Evolutionary conservation across 2,329 filamentous ascomycete genomes (phyloP), one percentile per base, ranked within the genome.

Genomic region (Aureobasidium sp.): DNA sequence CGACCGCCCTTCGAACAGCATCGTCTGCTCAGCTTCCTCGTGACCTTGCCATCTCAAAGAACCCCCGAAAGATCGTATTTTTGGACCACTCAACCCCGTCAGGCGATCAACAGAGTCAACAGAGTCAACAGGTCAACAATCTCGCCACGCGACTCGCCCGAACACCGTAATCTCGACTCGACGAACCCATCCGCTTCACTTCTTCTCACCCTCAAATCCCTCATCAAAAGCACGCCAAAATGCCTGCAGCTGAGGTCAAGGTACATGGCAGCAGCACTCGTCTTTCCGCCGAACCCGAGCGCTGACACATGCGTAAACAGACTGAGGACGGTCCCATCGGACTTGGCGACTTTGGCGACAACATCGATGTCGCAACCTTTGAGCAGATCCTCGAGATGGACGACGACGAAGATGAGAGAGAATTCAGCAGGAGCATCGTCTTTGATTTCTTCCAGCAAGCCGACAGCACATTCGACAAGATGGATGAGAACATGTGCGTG

Each of bases 381-480:
- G 85, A 87, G 68, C 94, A 97, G 79, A 97, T 99, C 72, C 84
- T 97, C 64, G 94, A 97, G 75, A 96, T 99, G 93, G 94, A 99
- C 73, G 94, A 97, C 65, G 88, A 89, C 65, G 87, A 89, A 66
- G 84, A 86, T 11, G 88, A 93, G 65, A 82, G 86, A 67, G 90
- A 96, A 51, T 97, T 97, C 79, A 95, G 89, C 76, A 84, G 81
- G 68, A 87, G 88, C 63, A 92, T 99, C 66, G 92, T 97, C 51
- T 87, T 85, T 71, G 90, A 90, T 63, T 99, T 96, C 78, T 95
- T 97, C 67, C 86, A 90, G 19, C 94, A 99, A 77, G 93, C 91
- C 38, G 83, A 91, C 66, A 81, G 84, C 66, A 97, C 93, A 0
- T 96, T 97, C 73, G 76, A 76, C 19, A 84, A 91, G 67, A 96